Percentiles rank a stretch among this genome's conserved stretches.
phyloP scores from a whole-genome alignment of 257 asterid genomes.

The Asclepias syriaca region DNA sequence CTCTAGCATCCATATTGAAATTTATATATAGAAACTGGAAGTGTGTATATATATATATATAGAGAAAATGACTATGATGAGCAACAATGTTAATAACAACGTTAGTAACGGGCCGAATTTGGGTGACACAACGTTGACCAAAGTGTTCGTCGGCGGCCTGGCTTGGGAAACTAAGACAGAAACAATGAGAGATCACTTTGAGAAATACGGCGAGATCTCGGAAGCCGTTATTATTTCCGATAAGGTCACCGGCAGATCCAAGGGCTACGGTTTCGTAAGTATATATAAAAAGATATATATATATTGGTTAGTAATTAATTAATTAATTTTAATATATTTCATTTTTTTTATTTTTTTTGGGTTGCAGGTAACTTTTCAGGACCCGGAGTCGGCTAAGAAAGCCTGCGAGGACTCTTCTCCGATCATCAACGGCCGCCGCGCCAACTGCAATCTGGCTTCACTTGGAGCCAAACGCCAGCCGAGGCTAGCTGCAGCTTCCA shows the following conservation, averaged over 20 bases:
- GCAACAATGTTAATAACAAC: conserved; percentile 7
- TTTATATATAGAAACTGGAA: background rate
- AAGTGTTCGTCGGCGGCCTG: conserved; percentile 89
- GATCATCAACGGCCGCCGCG: conserved; percentile 88
- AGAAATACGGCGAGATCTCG: conserved; percentile 74
- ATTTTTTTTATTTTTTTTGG: background rate
- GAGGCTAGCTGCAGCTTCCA: conserved; percentile 43
- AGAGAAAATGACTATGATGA: conserved; percentile 18
- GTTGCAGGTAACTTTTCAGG: conserved; percentile 77
- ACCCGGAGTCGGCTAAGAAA: conserved; percentile 74
- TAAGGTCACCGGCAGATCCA: conserved; percentile 92
- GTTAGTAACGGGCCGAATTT: conserved; percentile 8
- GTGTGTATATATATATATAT: background rate
- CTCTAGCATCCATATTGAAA: background rate
- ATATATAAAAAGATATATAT: no score
- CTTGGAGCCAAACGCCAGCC: conserved; percentile 78
- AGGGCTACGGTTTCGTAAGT: conserved; percentile 95
- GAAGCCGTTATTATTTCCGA: conserved; percentile 97
- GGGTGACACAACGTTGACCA: conserved; percentile 66
- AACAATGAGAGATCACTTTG: conserved; percentile 64
- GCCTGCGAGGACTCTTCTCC: conserved; percentile 89
- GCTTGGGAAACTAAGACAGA: conserved; percentile 98
- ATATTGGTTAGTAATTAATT: no score
- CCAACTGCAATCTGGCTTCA: conserved; percentile 91
- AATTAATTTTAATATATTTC: no score